These are phyloP conservation scores for Zymoseptoria ardabiliae DNA, from an alignment of 2,329 filamentous ascomycete species.

Conservation along the genomic window DNA sequence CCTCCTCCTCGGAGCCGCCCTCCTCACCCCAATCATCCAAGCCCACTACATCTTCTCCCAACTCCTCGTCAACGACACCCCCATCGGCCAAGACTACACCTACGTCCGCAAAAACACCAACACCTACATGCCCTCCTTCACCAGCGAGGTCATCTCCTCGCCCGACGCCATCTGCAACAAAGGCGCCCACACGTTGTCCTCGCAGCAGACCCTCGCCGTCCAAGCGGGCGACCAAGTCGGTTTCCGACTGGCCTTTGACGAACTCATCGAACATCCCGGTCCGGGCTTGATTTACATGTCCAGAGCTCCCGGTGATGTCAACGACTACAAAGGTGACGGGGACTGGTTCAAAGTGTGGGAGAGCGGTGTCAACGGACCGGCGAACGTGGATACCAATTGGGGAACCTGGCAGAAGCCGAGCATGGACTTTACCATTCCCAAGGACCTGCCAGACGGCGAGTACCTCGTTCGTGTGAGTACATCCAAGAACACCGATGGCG, in stretches of 20 bases:
- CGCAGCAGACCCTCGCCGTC: slow-evolving; percentile 10
- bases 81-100: slow-evolving; percentile 11
- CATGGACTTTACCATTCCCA: slow-evolving; percentile 14
- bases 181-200: slow-evolving; percentile 8
- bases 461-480: slow-evolving; percentile 10
- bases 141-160: slow-evolving; percentile 8
- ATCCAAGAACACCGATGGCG: not conserved
- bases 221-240: slow-evolving; percentile 15
- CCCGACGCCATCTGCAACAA: slow-evolving; percentile 11
- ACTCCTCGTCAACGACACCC: slow-evolving; percentile 12
- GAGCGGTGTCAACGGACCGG: slow-evolving; percentile 6
- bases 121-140: slow-evolving; percentile 13
- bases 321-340: slow-evolving; percentile 11
- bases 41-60: slow-evolving; percentile 19
- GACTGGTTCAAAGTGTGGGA: slow-evolving; percentile 19
- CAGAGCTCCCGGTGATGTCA: slow-evolving; percentile 12
- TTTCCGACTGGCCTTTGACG: slow-evolving; percentile 11
- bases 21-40: not conserved
- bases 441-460: slow-evolving; percentile 9
- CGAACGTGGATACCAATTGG: slow-evolving; percentile 8
- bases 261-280: slow-evolving; percentile 16
- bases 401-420: slow-evolving; percentile 10
- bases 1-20: not conserved
- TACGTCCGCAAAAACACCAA: slow-evolving; percentile 17
- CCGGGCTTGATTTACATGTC: slow-evolving; percentile 16